Evolutionary conservation across 202 grass and related monocot species (phyloP).

Genomic region (Musa balbisiana): DNA sequence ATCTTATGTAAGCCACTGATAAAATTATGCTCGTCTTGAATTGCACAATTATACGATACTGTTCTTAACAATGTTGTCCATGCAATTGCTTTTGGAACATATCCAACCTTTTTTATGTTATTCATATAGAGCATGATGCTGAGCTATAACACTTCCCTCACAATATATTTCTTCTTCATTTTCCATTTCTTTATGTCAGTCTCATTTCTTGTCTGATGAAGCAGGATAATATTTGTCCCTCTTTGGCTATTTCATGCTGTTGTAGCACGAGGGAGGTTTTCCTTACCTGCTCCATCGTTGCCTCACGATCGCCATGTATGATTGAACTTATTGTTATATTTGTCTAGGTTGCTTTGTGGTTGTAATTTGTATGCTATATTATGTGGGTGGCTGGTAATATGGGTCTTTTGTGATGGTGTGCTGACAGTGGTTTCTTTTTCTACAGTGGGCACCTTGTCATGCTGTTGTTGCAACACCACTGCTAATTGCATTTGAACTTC

Average conservation of each 20-base stretch:
- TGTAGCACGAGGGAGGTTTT: conserved; percentile 80
- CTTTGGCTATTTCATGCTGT: conserved; percentile 92
- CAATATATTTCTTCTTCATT: no score
- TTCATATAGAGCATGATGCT: no score
- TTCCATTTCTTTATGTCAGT: background rate
- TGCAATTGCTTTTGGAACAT: no score
- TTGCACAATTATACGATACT: no score
- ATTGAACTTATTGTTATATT: conserved; percentile 1
- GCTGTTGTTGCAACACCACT: conserved; percentile 71
- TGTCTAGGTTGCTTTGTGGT: background rate
- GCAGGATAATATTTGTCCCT: conserved; percentile 78
- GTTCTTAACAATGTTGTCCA: no score
- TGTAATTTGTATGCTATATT: no score
- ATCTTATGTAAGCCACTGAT: no score
- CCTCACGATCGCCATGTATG: conserved; percentile 92
- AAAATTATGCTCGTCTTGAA: no score
- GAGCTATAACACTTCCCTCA: no score
- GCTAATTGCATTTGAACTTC: conserved; percentile 84
- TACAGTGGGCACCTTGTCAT: conserved; percentile 96
- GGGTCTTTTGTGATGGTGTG: background rate
- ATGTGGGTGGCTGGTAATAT: background rate
- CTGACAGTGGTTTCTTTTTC: conserved; percentile 19
- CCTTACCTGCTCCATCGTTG: conserved; percentile 85
- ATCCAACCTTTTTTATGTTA: no score
- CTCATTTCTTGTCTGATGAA: background rate